phyloP scores from a whole-genome alignment of 1,139 yeast species.

The Lodderomyces metapsilosis region DNA sequence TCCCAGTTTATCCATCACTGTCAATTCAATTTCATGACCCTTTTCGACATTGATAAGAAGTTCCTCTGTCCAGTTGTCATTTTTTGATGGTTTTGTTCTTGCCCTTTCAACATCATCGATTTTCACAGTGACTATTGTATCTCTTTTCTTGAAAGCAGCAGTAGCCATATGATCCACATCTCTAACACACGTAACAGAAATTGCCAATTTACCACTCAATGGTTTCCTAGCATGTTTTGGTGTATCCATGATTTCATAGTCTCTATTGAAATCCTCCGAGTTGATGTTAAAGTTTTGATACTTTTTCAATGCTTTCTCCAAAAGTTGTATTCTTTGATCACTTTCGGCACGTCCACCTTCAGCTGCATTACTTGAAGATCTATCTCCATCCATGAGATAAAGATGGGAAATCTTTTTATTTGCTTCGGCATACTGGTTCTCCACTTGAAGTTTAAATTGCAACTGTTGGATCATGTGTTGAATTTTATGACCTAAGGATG shows the following conservation, averaged over 20 bases:
- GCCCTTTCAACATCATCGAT: constrained; percentile 85
- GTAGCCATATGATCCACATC: constrained; percentile 93
- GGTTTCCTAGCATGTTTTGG: constrained; percentile 80
- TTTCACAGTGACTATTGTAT: constrained; percentile 72
- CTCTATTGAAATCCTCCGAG: constrained; percentile 61
- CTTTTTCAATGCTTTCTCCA: constrained; percentile 79
- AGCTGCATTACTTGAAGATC: constrained; percentile 81
- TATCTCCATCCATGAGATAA: constrained; percentile 89
- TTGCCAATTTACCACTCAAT: constrained; percentile 71
- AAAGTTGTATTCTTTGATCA: constrained; percentile 77
- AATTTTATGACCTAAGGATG: constrained; percentile 91
- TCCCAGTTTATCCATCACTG: constrained; percentile 79
- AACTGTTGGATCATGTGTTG: constrained; percentile 93
- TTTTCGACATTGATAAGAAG: constrained; percentile 79
- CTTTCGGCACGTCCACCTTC: constrained; percentile 84
- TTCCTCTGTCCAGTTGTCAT: constrained; percentile 83
- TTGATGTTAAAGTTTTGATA: constrained; percentile 86
- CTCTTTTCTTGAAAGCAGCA: constrained; percentile 72
- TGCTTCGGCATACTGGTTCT: constrained; percentile 88
- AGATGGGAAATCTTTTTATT: constrained; percentile 84
- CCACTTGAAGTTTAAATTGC: constrained; percentile 90
- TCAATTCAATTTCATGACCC: constrained; percentile 86
- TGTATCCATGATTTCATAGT: constrained; percentile 62
- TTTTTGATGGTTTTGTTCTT: constrained; percentile 70
- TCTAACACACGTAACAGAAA: constrained; percentile 71